These are phyloP conservation scores for Fusarium miscanthi DNA, from an alignment of 2,329 filamentous ascomycete genomes.

Conservation along the genomic window DNA sequence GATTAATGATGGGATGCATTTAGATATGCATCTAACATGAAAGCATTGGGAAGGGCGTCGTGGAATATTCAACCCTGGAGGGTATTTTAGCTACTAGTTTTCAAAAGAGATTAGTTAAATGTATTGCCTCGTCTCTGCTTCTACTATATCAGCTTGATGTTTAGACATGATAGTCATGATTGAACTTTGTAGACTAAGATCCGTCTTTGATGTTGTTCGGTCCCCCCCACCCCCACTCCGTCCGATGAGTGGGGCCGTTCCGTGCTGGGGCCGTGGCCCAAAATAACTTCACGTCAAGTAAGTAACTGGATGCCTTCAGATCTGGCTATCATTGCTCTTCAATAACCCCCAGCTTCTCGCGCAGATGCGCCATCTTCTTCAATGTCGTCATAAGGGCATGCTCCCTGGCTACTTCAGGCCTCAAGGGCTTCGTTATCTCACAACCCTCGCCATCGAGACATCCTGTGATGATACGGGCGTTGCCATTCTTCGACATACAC, in stretches of 20 bases:
- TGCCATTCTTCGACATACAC: constrained; percentile 75
- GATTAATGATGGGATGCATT: constrained; percentile 18
- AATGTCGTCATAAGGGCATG: constrained; percentile 1
- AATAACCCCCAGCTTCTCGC: not conserved
- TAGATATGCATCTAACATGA: constrained; percentile 19
- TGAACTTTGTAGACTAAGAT: not conserved
- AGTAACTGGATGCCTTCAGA: not conserved
- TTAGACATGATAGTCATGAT: not conserved
- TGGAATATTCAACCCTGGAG: constrained; percentile 1
- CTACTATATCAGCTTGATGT: not conserved
- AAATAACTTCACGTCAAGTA: constrained; percentile 2
- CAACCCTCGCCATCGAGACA: constrained; percentile 81
- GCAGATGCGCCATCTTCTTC: constrained; percentile 30
- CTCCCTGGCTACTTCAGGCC: not conserved
- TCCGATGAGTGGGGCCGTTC: constrained; percentile 9
- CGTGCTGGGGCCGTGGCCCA: not conserved
- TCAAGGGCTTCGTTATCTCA: constrained; percentile 49
- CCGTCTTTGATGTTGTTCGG: not conserved
- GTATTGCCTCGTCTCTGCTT: not conserved
- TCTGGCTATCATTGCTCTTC: not conserved
- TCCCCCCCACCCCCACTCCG: not conserved
- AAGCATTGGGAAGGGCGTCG: constrained; percentile 32
- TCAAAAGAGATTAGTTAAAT: not conserved
- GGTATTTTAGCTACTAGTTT: not conserved
- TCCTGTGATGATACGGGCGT: constrained; percentile 96